Evolutionary conservation across 306 rosid genomes (phyloP).

Genomic region (Canavalia gladiata): DNA sequence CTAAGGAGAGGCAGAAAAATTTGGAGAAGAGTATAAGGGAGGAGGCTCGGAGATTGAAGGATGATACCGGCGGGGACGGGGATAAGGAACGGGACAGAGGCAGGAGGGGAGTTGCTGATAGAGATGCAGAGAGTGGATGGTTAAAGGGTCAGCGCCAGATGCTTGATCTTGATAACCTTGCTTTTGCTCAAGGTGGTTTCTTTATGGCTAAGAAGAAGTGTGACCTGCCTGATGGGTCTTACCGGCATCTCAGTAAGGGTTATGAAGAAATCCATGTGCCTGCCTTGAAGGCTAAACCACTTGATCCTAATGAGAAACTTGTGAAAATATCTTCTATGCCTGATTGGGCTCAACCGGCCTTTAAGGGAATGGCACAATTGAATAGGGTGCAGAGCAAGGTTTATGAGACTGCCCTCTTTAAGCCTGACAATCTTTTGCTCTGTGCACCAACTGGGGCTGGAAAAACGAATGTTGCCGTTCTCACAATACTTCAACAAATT

Average conservation of each 20-base stretch:
- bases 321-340: slow-evolving; percentile 84
- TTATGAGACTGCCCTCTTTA: slow-evolving; percentile 83
- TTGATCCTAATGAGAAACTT: slow-evolving; percentile 75
- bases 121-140: slow-evolving; percentile 87
- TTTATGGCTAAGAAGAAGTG: slow-evolving; percentile 80
- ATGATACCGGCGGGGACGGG: slow-evolving; percentile 76
- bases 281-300: slow-evolving; percentile 74
- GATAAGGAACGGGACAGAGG: slow-evolving; percentile 74
- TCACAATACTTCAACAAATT: slow-evolving; percentile 92
- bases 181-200: slow-evolving; percentile 75
- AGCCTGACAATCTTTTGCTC: slow-evolving; percentile 74
- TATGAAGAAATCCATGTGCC: slow-evolving; percentile 96
- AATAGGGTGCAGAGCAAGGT: slow-evolving; percentile 95
- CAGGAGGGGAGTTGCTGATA: slow-evolving; percentile 74
- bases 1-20: slow-evolving; percentile 90
- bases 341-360: slow-evolving; percentile 95
- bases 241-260: slow-evolving; percentile 77
- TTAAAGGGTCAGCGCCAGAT: slow-evolving; percentile 78
- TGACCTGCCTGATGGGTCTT: slow-evolving; percentile 85
- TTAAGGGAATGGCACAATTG: slow-evolving; percentile 90
- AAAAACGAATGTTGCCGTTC: slow-evolving; percentile 97
- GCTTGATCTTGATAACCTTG: slow-evolving; percentile 88
- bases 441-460: slow-evolving; percentile 99
- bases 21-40: slow-evolving; percentile 93
- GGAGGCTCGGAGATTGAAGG: slow-evolving; percentile 90